Base-by-base conservation (phyloP, 2,329 filamentous ascomycete species). In the Fusarium sp. region DNA sequence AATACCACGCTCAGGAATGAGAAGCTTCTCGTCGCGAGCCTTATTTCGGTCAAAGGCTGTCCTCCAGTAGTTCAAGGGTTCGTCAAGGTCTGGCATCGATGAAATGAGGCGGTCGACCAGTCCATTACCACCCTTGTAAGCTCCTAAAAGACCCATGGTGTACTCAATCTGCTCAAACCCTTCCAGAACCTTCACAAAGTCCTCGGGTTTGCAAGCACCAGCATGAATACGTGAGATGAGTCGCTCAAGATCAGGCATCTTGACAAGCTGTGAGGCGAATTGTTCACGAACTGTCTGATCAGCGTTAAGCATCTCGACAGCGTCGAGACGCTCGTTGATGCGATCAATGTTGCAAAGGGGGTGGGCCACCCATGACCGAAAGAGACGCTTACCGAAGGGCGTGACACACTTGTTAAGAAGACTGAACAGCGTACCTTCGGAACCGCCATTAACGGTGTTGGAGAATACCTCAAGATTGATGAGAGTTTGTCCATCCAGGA, bases 81-180 rank as follows among this genome's bases (percentile, higher is more conserved):
- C 85, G 20, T 85, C 85, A 4, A 99, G 86, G 74, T 97, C 88
- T 0, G 96, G 96, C 94, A 99, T 97, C 1, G 91, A 86, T 0
- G 87, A 82, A 42, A 98, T 89, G 38, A 99, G 87, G 54, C 94
- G 90, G 59, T 94, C 92, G 41, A 99, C 91, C 4, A 98, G 86
- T 4, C 93, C 92, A 50, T 93, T 91, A 4, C 91, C 92, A n/a
- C 90, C 87, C 54, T 90, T 88, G 72, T 92, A 92, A 10, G 90
- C 86, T 46, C 86, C 85, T 2, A 98, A 85, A 23, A 98, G 85
- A 52, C 89, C 87, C 86, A 97, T 93, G 1, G 94, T 97, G 77
- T 97, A 96, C 67, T 97, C 94, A 45, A 99, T 98, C 79, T 97
- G 95, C 81, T 98, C 96, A 72, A 97, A 99, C 0, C 96, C 96